A percentile compares a stretch with the other conserved stretches of the same genome.
These are phyloP conservation scores for Fomes fomentarius DNA, from an alignment of 1,284 basidiomycete genomes.

Conservation along the genomic window DNA sequence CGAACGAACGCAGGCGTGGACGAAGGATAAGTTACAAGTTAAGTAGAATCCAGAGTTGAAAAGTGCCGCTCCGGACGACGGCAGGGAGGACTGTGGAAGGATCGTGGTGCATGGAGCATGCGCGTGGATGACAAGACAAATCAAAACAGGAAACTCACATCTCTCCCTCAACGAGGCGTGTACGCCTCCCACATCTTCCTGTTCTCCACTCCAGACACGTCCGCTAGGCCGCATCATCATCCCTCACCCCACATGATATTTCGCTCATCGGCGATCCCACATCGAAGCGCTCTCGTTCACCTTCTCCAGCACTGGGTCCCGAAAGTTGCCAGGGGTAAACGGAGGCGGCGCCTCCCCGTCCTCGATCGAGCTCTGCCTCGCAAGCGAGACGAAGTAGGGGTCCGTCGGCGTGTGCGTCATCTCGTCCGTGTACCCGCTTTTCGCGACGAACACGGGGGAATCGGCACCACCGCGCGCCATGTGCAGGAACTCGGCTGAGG, in stretches of 20 bases:
- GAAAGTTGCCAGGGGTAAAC: slow-evolving; percentile 27
- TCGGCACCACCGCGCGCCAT: not conserved
- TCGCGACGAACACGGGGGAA: not conserved
- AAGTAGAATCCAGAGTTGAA: no score
- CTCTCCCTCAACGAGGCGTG: no score
- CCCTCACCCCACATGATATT: not conserved
- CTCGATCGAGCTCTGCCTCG: slow-evolving; percentile 16
- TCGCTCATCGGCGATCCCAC: slow-evolving; percentile 13
- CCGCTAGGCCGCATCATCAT: not conserved
- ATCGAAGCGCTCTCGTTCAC: slow-evolving; percentile 21
- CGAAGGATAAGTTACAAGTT: no score
- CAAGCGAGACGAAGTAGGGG: slow-evolving; percentile 6
- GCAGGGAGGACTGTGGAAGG: no score
- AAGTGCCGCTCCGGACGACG: no score
- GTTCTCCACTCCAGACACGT: not conserved
- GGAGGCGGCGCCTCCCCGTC: slow-evolving; percentile 25
- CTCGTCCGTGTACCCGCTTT: not conserved
- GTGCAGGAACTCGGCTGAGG: slow-evolving; percentile 27
- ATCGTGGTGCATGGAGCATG: no score
- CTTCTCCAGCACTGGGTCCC: slow-evolving; percentile 30
- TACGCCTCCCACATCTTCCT: not conserved
- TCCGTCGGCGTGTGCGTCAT: slow-evolving; percentile 1
- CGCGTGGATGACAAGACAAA: no score
- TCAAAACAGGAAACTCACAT: no score
- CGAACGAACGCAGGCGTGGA: no score